A percentile compares a stretch with the other conserved stretches of the same genome.
Evolutionary conservation across 805 yeast species (phyloP).

Genomic region (Wickerhamia fluorescens): DNA sequence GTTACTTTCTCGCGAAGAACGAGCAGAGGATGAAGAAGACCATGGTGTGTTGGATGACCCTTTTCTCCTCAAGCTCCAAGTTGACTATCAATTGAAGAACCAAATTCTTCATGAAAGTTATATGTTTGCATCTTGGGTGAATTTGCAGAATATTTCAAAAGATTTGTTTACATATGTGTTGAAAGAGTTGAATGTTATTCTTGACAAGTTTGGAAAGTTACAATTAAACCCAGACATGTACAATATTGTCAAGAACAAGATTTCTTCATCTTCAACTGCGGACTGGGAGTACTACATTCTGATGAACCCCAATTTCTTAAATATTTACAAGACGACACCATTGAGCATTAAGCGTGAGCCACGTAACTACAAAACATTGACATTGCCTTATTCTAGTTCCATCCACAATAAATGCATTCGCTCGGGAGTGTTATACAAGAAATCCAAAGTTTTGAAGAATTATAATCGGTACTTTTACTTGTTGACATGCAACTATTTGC

Average conservation of each 20-base stretch:
- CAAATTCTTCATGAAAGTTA: slow-evolving; percentile 36
- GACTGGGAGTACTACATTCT: slow-evolving; percentile 36
- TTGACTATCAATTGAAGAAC: slow-evolving; percentile 34
- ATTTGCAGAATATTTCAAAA: slow-evolving; percentile 33
- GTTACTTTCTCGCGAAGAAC: slow-evolving; percentile 11
- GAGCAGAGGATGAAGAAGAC: slow-evolving; percentile 18
- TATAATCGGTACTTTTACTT: slow-evolving; percentile 31
- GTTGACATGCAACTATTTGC: slow-evolving; percentile 37
- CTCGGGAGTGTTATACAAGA: slow-evolving; percentile 34
- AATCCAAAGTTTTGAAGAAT: slow-evolving; percentile 34
- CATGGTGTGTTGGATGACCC: slow-evolving; percentile 31
- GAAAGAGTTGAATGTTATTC: slow-evolving; percentile 26
- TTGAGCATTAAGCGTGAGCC: slow-evolving; percentile 12
- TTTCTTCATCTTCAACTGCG: slow-evolving; percentile 17
- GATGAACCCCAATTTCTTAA: slow-evolving; percentile 22
- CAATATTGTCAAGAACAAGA: slow-evolving; percentile 17
- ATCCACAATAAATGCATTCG: slow-evolving; percentile 35
- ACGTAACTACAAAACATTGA: slow-evolving; percentile 15
- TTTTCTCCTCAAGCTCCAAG: slow-evolving; percentile 30
- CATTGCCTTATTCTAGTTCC: slow-evolving; percentile 28
- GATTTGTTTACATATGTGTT: slow-evolving; percentile 31
- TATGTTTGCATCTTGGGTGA: slow-evolving; percentile 34
- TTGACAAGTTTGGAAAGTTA: slow-evolving; percentile 28
- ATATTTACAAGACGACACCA: slow-evolving; percentile 12
- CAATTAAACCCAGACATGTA: slow-evolving; percentile 17